A percentile compares a stretch with the other conserved stretches of the same genome.
Conservation (phyloP, 2,329 filamentous ascomycete species). For the Nemania abortiva region DNA sequence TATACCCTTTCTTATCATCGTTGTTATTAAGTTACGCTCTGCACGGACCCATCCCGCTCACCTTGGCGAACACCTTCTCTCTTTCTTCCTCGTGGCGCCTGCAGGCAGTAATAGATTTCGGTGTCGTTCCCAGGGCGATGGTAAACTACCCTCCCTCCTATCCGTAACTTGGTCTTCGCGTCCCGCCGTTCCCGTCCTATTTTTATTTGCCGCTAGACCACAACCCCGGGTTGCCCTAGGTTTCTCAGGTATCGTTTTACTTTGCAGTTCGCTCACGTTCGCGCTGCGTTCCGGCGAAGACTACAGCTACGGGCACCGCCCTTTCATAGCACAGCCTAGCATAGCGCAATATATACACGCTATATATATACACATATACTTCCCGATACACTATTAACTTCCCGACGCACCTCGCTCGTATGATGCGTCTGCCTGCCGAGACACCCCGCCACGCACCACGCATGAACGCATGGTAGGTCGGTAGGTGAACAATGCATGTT, state of each 20-base stretch:
- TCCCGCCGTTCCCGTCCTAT: background rate
- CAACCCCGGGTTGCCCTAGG: background rate
- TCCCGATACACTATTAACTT: background rate
- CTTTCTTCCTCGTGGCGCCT: background rate
- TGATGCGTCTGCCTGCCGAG: background rate
- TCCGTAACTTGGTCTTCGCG: background rate
- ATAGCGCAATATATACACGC: no score
- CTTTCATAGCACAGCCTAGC: no score
- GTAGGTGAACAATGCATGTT: background rate
- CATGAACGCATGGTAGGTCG: background rate
- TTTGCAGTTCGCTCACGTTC: no score
- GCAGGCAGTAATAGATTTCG: no score
- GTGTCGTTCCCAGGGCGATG: constrained; percentile 18
- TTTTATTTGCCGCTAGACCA: background rate
- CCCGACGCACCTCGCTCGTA: background rate
- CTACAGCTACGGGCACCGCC: no score
- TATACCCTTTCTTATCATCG: background rate
- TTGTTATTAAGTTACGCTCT: background rate
- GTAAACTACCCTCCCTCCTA: constrained; percentile 15
- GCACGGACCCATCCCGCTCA: background rate
- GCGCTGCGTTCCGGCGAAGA: background rate
- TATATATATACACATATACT: background rate
- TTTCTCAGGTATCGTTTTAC: background rate
- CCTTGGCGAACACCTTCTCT: background rate
- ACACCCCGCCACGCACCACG: background rate